Percentiles rank a stretch among this genome's conserved stretches.
Conservation (phyloP, 75 land plant genomes). For the Sequoia sempervirens region DNA sequence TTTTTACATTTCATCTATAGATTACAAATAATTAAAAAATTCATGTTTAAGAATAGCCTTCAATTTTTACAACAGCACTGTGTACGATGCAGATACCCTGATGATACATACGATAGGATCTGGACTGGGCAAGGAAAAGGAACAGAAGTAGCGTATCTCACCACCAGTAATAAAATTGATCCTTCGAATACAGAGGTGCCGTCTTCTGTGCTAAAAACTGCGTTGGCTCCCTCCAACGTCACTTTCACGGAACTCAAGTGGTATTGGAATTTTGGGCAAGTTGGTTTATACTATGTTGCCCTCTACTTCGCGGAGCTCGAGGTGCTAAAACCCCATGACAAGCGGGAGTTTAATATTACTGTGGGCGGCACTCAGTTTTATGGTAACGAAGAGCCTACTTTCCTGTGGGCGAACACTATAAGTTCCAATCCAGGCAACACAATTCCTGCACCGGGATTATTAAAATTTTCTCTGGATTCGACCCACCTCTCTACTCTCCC, state of each 20-base stretch:
- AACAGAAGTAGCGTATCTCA: too few species aligned
- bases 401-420: not conserved
- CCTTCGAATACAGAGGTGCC: not conserved
- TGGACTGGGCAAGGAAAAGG: not conserved
- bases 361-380: not conserved
- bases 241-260: not conserved
- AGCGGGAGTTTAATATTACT: not conserved
- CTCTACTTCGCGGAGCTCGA: not conserved
- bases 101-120: not conserved
- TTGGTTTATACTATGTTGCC: not conserved
- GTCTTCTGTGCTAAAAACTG: not conserved
- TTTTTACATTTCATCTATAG: too few species aligned
- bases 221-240: not conserved
- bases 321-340: too few species aligned
- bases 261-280: not conserved
- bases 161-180: too few species aligned
- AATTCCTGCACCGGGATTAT: not conserved
- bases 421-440: not conserved
- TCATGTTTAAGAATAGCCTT: too few species aligned
- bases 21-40: too few species aligned
- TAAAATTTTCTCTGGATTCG: not conserved
- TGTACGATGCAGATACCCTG: not conserved
- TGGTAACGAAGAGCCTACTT: too few species aligned
- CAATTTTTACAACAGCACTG: too few species aligned
- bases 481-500: not conserved